Evolutionary conservation across 2,329 filamentous ascomycete genomes (phyloP).

Genomic region (Phaeomoniella chlamydospora): DNA sequence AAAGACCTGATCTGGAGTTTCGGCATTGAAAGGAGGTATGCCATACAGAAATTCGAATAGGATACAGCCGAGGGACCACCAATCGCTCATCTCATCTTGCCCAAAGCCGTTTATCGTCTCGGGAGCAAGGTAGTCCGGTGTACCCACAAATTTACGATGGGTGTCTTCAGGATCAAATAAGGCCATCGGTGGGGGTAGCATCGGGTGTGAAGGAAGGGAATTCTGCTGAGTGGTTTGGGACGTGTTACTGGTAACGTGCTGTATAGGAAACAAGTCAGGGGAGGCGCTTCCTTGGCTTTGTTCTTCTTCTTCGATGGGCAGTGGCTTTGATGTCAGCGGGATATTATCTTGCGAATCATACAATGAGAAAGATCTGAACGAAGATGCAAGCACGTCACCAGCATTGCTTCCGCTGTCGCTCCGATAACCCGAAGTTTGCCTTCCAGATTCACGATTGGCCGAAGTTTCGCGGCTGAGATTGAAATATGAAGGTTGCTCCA

Average conservation of each 20-base stretch:
- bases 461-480: conserved; percentile 50
- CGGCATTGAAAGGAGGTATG: conserved; percentile 82
- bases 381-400: conserved; percentile 68
- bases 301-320: conserved; percentile 57
- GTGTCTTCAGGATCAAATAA: conserved; percentile 92
- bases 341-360: conserved; percentile 41
- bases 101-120: conserved; percentile 92
- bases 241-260: conserved; percentile 40
- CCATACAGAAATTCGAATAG: conserved; percentile 93
- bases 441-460: conserved; percentile 44
- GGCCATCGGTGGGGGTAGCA: conserved; percentile 86
- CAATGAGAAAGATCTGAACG: conserved; percentile 68
- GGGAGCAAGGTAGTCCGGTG: conserved; percentile 89
- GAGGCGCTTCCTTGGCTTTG: conserved; percentile 60
- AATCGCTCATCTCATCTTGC: conserved; percentile 96
- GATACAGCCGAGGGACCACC: conserved; percentile 99
- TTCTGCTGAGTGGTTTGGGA: conserved; percentile 14
- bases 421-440: conserved; percentile 63
- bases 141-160: conserved; percentile 86
- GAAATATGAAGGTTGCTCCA: conserved; percentile 89
- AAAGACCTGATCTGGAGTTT: conserved; percentile 83
- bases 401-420: conserved; percentile 69
- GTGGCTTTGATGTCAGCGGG: conserved; percentile 18
- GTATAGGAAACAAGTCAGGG: conserved; percentile 59
- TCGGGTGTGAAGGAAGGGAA: conserved; percentile 44